phyloP scores from a whole-genome alignment of 2,329 filamentous ascomycete species.

The Fusarium xyrophilum region DNA sequence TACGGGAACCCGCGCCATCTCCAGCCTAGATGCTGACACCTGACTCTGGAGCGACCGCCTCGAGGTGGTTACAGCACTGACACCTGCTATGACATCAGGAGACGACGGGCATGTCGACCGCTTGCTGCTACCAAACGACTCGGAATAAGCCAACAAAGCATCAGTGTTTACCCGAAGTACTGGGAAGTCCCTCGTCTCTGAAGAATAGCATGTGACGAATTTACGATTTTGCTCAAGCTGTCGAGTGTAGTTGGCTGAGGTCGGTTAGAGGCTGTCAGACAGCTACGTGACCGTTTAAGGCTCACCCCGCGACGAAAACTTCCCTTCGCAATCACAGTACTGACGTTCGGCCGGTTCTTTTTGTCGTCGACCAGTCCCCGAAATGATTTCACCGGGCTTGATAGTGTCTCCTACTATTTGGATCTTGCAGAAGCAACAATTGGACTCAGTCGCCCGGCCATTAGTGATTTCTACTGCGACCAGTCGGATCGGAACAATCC shows the following conservation, averaged over 20 bases:
- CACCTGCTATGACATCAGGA: background rate
- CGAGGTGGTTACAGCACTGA: background rate
- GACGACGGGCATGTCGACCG: background rate
- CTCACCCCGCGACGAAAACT: no score
- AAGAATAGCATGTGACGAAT: background rate
- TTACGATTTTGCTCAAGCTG: background rate
- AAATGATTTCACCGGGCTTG: background rate
- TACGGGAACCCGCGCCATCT: fast-evolving
- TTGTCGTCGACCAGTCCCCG: background rate
- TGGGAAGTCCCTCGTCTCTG: background rate
- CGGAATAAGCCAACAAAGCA: background rate
- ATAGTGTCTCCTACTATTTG: no score
- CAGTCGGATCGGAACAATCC: background rate
- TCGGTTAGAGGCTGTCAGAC: background rate
- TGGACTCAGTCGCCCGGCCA: no score
- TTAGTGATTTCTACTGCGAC: background rate
- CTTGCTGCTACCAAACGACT: background rate
- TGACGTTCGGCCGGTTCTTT: background rate
- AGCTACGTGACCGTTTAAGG: background rate
- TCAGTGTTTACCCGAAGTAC: background rate
- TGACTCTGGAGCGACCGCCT: background rate
- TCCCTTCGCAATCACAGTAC: background rate
- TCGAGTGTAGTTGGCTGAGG: background rate
- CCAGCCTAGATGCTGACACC: background rate
- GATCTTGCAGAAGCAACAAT: background rate